These are phyloP conservation scores for Ogataea wickerhamii DNA, from an alignment of 805 yeast genomes.

Conservation along the genomic window DNA sequence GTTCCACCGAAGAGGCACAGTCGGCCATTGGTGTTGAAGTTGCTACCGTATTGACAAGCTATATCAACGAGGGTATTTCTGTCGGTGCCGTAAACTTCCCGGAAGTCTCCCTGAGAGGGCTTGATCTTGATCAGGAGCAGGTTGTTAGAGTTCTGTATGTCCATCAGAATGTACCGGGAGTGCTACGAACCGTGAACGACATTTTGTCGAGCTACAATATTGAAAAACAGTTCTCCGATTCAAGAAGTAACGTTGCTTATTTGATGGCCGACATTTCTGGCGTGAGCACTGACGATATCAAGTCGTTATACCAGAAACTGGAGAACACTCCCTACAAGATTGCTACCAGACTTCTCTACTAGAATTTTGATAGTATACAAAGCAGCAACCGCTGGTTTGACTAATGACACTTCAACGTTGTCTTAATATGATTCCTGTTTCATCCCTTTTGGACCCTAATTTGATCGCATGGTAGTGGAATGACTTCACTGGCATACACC, in stretches of 20 bases:
- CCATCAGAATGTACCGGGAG: conserved; percentile 99
- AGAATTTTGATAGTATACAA: conserved; percentile 15
- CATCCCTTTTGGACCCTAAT: neutral
- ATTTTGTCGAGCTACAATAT: conserved; percentile 91
- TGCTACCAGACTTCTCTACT: conserved; percentile 85
- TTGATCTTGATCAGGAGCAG: conserved; percentile 81
- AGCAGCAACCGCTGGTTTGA: neutral
- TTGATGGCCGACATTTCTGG: conserved; percentile 95
- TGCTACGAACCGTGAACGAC: conserved; percentile 93
- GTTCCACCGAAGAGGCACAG: conserved; percentile 99
- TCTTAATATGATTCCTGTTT: too few relatives aligned
- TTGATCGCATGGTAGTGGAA: neutral
- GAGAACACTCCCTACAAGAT: conserved; percentile 89
- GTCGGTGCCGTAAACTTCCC: conserved; percentile 98
- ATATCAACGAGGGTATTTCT: conserved; percentile 94
- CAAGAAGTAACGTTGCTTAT: conserved; percentile 93
- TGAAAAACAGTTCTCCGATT: conserved; percentile 97
- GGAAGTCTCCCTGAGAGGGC: conserved; percentile 86
- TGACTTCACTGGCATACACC: conserved; percentile 2
- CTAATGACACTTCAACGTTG: conserved; percentile 1
- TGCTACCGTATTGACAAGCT: conserved; percentile 76
- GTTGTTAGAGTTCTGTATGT: conserved; percentile 92
- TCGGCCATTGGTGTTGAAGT: conserved; percentile 97
- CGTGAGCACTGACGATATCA: conserved; percentile 79
- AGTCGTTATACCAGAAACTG: conserved; percentile 75